phyloP scores from a whole-genome alignment of 495 filamentous ascomycete genomes.

The Penicillium ucsense region DNA sequence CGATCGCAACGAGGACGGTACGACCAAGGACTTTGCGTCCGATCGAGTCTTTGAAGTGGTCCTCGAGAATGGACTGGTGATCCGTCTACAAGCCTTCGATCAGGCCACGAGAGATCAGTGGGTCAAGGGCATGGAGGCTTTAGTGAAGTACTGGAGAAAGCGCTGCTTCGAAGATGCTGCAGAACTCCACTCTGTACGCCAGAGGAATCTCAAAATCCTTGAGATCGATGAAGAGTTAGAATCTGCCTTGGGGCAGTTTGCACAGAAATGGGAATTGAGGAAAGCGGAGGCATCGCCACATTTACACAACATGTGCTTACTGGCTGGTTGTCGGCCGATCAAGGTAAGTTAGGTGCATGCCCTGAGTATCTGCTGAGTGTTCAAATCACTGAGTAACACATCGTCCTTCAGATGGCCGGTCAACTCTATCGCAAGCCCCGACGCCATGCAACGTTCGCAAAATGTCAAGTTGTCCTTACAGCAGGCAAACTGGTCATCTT shows the following conservation, averaged over 20 bases:
- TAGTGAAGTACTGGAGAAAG: slow-evolving; percentile 60
- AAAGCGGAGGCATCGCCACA: slow-evolving; percentile 54
- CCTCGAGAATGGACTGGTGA: slow-evolving; percentile 51
- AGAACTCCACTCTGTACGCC: slow-evolving; percentile 46
- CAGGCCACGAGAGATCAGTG: slow-evolving; percentile 50
- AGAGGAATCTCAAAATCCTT: slow-evolving; percentile 51
- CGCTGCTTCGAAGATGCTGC: slow-evolving; percentile 46
- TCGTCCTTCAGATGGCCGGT: slow-evolving; percentile 42
- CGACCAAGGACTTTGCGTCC: slow-evolving; percentile 43
- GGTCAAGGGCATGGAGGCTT: slow-evolving; percentile 47
- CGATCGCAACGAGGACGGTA: slow-evolving; percentile 42
- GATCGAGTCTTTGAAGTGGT: slow-evolving; percentile 55
- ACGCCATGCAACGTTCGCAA: slow-evolving; percentile 52
- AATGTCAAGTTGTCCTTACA: slow-evolving; percentile 53
- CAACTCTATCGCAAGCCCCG: slow-evolving; percentile 58
- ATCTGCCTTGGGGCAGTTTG: slow-evolving; percentile 58
- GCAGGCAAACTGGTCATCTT: slow-evolving; percentile 57
- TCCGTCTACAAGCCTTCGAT: slow-evolving; percentile 60
- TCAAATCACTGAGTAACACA: too few relatives aligned
- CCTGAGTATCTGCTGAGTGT: neutral
- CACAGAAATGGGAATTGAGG: slow-evolving; percentile 64
- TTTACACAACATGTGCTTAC: slow-evolving; percentile 60
- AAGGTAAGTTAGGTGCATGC: slow-evolving; percentile 13
- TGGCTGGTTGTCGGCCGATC: slow-evolving; percentile 57
- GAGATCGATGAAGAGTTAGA: slow-evolving; percentile 65